Evolutionary conservation across 371 early-diverging fungal species (phyloP).

Genomic region (Actinomortierella ambigua): DNA sequence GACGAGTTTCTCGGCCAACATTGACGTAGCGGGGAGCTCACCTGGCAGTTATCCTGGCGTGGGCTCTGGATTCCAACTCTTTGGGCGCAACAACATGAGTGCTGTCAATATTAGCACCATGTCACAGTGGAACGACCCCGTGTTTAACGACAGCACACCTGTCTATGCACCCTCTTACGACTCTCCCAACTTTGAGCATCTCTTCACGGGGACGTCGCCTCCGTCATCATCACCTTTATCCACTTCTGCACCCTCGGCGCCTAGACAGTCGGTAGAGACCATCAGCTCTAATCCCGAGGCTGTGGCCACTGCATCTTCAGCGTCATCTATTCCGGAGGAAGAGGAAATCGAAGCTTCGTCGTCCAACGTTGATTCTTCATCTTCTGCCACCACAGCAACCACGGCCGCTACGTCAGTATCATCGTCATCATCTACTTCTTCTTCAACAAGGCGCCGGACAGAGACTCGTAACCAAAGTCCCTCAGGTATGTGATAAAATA

Average conservation of each 20-base stretch:
- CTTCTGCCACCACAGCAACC: no score
- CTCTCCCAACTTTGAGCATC: slow-evolving; percentile 33
- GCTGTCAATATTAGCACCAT: slow-evolving; percentile 37
- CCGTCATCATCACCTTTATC: slow-evolving; percentile 3
- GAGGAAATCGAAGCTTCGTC: no score
- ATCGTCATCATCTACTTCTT: no score
- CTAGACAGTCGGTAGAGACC: background rate
- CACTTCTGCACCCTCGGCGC: background rate
- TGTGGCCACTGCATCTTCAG: no score
- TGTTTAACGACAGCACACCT: slow-evolving; percentile 13
- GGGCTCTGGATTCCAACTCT: background rate
- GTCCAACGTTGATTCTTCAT: no score
- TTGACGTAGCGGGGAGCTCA: slow-evolving; percentile 21
- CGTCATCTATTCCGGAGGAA: no score
- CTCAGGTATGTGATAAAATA: no score
- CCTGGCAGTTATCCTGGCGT: slow-evolving; percentile 15
- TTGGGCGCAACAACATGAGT: slow-evolving; percentile 21
- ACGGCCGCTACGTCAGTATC: no score
- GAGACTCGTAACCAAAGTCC: no score
- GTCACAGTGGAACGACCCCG: slow-evolving; percentile 12
- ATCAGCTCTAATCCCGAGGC: no score
- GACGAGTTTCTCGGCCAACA: slow-evolving; percentile 44
- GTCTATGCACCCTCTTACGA: slow-evolving; percentile 42
- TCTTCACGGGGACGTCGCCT: slow-evolving; percentile 11
- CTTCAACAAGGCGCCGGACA: no score